These are phyloP conservation scores for Aurantiochytrium sp. DNA, from an alignment of 108 stramenopile genomes.

Conservation along the genomic window DNA sequence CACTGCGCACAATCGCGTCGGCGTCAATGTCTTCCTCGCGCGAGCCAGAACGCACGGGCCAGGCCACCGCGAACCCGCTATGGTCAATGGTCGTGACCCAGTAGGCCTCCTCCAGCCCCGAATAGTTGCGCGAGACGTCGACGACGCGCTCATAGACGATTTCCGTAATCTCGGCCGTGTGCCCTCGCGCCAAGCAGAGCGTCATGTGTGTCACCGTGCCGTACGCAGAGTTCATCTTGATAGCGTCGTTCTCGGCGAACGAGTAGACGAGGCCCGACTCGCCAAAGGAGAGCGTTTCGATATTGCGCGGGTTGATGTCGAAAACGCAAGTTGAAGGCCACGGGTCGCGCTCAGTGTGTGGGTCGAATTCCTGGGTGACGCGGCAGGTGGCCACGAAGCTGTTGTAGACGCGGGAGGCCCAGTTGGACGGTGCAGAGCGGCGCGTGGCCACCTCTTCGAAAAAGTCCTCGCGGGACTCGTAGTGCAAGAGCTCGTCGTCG, in stretches of 20 bases:
- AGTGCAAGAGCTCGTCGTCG: background rate
- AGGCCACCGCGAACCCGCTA: background rate
- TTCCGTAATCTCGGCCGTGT: background rate
- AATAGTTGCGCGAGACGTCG: background rate
- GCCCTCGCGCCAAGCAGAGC: background rate
- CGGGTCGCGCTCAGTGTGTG: background rate
- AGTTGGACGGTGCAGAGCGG: background rate
- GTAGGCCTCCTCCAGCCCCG: background rate
- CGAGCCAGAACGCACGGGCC: background rate
- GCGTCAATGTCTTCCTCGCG: background rate
- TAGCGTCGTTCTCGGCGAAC: background rate
- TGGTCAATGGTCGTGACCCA: slow-evolving; percentile 14
- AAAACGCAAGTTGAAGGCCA: slow-evolving; percentile 20
- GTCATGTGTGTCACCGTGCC: background rate
- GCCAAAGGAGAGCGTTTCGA: background rate
- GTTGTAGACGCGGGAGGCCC: background rate
- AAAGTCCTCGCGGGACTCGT: background rate
- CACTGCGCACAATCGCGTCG: background rate
- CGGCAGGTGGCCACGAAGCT: slow-evolving; percentile 8
- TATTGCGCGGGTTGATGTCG: background rate
- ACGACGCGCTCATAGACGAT: background rate
- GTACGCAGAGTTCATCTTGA: slow-evolving; percentile 9
- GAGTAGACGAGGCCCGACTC: slow-evolving; percentile 18
- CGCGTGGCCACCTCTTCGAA: background rate
- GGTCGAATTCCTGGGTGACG: slow-evolving; percentile 1